Conservation (phyloP, 805 yeast species). For the Candida fluviatilis region DNA sequence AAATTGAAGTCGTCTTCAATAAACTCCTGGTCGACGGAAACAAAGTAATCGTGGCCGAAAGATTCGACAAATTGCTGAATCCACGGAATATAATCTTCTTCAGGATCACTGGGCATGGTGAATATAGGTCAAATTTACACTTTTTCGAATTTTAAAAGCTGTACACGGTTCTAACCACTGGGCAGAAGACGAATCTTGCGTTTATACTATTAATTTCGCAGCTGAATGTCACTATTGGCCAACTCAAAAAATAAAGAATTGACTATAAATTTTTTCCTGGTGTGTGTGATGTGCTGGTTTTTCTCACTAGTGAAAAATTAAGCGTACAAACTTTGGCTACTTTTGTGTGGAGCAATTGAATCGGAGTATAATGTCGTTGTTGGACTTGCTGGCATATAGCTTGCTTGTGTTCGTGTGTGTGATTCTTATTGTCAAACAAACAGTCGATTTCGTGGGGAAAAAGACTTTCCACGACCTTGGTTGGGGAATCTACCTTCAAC, state of each 20-base stretch:
- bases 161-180: not conserved
- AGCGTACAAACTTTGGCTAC: no score
- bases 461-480: slow-evolving; percentile 23
- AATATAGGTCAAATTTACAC: not conserved
- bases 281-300: slow-evolving; percentile 1
- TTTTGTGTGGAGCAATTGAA: no score
- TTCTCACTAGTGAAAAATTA: not conserved
- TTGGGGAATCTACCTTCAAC: slow-evolving; percentile 36
- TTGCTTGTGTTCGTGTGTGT: slow-evolving; percentile 27
- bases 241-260: not conserved
- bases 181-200: not conserved
- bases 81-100: slow-evolving; percentile 72
- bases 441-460: slow-evolving; percentile 35
- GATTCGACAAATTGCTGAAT: slow-evolving; percentile 72
- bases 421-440: slow-evolving; percentile 34
- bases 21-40: slow-evolving; percentile 86
- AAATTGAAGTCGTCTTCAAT: slow-evolving; percentile 96
- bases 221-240: not conserved
- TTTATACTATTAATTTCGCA: not conserved
- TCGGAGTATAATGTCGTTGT: slow-evolving; percentile 4
- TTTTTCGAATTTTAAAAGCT: not conserved
- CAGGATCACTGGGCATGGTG: slow-evolving; percentile 38
- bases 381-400: slow-evolving; percentile 33
- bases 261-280: not conserved
- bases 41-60: slow-evolving; percentile 86